Evolutionary conservation across 2,329 filamentous ascomycete species (phyloP).

Genomic region (Calonectria fujianensis): DNA sequence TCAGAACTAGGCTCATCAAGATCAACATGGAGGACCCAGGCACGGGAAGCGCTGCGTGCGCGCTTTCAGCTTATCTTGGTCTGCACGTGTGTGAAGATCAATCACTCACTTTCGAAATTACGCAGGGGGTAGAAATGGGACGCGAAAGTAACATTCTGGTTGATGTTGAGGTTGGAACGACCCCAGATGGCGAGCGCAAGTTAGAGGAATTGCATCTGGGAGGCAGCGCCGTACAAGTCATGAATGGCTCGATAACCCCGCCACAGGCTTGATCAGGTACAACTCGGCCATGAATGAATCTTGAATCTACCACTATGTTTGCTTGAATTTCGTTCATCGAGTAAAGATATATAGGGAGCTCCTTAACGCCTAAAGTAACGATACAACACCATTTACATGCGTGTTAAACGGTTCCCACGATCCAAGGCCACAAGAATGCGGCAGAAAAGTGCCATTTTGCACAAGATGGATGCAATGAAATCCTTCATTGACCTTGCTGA

Average conservation of each 20-base stretch:
- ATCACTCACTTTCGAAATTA: conserved; percentile 63
- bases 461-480: no score
- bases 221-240: conserved; percentile 38
- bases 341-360: no score
- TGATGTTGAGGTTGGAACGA: conserved; percentile 58
- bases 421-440: no score
- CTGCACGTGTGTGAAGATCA: conserved; percentile 55
- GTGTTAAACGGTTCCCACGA: no score
- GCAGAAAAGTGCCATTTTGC: no score
- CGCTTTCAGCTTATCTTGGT: conserved; percentile 73
- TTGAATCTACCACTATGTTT: no score
- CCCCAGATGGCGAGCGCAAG: background rate
- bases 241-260: conserved; percentile 8
- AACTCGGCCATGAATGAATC: no score
- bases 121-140: conserved; percentile 81
- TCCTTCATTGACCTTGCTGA: background rate
- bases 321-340: no score
- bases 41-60: conserved; percentile 77
- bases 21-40: conserved; percentile 73
- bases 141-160: conserved; percentile 70
- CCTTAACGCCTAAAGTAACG: no score
- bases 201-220: conserved; percentile 40
- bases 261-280: background rate
- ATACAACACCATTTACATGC: no score
- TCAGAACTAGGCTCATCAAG: conserved; percentile 77